Evolutionary conservation across 306 rosid genomes (phyloP), one percentile per base, ranked within the genome.

Genomic region (Arachis hypogaea): DNA sequence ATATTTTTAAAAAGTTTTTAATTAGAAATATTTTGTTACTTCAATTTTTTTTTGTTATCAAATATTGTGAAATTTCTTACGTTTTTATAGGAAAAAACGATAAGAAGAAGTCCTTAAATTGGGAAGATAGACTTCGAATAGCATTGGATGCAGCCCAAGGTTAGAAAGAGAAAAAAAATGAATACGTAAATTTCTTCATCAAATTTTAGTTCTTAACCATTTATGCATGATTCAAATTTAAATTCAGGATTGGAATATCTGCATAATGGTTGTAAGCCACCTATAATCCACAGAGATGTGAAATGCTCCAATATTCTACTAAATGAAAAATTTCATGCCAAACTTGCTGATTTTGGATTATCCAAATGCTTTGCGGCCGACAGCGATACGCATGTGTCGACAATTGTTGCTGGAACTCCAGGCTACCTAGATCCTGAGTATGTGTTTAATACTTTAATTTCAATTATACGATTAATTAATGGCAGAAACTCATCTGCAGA

Each of bases 231-330:
- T 2, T 11, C 3, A 51, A 18, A 3, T 8, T 22, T 45, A 5
- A 63, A 12, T 60, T 46, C 66, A 85, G 84, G 89, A 36, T 18
- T 85, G 44, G 89, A 85, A 47, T 82, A 82, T 79, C 63, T 85
- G 55, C 89, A 85, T 7, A 10, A 72, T 8, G 87, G 87, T 63
- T 79, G 85, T 43, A 82, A 43, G 59, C 78, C 78, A 41, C 78
- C 38, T 5, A 71, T 73, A 47, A n/a, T 59, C 5, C 89, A 85
- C 36, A 80, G 83, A 66, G 86, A 82, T 61, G 83, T 82, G 30
- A 85, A 85, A 69, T 7, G 77, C 14, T 9, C 81, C 9, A 85
- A 85, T 63, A 77, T 85, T 58, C 77, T 80, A 41, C 14, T 80
- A 12, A 63, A 46, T 14, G 66, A 78, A 11, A 83, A 70, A 1